Percentiles rank a stretch among this genome's conserved stretches.
phyloP scores from a whole-genome alignment of 345 rosid species.

The Chamaenerion angustifolium region DNA sequence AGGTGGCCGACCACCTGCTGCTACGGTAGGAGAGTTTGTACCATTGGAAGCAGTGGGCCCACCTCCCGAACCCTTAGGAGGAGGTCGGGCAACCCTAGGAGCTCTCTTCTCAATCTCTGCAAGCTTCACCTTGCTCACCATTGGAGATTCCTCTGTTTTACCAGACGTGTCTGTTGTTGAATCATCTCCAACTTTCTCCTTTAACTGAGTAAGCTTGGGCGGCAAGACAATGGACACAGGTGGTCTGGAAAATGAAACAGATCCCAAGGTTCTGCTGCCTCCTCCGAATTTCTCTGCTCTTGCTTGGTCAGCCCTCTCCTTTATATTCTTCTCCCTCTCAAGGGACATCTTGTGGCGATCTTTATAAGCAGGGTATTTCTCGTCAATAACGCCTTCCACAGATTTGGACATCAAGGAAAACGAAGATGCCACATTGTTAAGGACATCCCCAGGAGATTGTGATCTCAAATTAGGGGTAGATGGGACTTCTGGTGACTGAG shows the following conservation, averaged over 20 bases:
- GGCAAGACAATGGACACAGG: conserved; percentile 32
- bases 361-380: conserved; percentile 84
- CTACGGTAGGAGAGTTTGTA: conserved; percentile 16
- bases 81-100: conserved; percentile 69
- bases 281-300: conserved; percentile 56
- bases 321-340: conserved; percentile 80
- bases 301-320: conserved; percentile 71
- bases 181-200: conserved; percentile 43
- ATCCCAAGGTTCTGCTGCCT: conserved; percentile 6
- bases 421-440: conserved; percentile 56
- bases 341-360: conserved; percentile 84
- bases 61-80: conserved; percentile 53
- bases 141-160: conserved; percentile 37
- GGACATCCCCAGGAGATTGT: conserved; percentile 34
- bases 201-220: conserved; percentile 57
- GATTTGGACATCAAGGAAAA: conserved; percentile 91
- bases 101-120: conserved; percentile 75
- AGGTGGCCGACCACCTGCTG: conserved; percentile 47
- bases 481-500: conserved; percentile 35
- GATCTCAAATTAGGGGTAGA: conserved; percentile 44
- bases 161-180: conserved; percentile 40
- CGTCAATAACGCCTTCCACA: conserved; percentile 55
- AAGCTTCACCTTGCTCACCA: conserved; percentile 54
- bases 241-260: conserved; percentile 15
- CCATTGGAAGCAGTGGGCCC: conserved; percentile 19